Percentiles rank a stretch among this genome's conserved stretches.
phyloP scores from a whole-genome alignment of 495 filamentous ascomycete genomes.

The Penicillium coffeae region DNA sequence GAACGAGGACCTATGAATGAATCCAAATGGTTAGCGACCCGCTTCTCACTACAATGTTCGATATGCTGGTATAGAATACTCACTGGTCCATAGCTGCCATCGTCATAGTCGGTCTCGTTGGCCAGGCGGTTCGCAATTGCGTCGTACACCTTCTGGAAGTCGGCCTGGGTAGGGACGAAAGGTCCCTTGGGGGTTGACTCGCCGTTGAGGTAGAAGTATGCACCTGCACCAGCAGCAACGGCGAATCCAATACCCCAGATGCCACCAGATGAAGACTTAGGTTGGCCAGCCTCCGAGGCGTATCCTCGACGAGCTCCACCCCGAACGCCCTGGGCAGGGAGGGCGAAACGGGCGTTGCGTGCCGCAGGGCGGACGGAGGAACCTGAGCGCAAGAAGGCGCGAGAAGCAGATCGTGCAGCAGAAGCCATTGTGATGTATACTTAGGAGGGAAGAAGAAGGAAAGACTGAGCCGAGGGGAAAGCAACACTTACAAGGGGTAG shows the following conservation, averaged over 20 bases:
- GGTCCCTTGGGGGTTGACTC: conserved; percentile 35
- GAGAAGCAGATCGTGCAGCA: conserved; percentile 48
- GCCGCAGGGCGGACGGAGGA: conserved; percentile 45
- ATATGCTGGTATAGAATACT: conserved; percentile 14
- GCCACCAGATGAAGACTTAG: conserved; percentile 44
- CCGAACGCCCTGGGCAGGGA: conserved; percentile 61
- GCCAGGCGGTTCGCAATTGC: conserved; percentile 74
- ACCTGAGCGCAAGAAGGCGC: conserved; percentile 48
- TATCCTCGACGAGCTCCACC: conserved; percentile 68
- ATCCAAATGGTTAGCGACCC: conserved; percentile 10
- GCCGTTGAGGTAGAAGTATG: conserved; percentile 65
- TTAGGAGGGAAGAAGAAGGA: conserved; percentile 5
- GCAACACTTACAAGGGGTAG: conserved; percentile 6
- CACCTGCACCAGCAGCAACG: conserved; percentile 61
- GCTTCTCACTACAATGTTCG: not conserved
- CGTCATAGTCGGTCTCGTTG: conserved; percentile 92
- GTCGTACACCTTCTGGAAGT: conserved; percentile 96
- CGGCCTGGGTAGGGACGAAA: conserved; percentile 72
- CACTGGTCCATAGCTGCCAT: conserved; percentile 91
- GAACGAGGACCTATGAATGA: conserved; percentile 56
- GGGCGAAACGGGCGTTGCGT: conserved; percentile 54
- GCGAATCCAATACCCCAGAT: conserved; percentile 53
- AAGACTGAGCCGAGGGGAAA: conserved; percentile 11
- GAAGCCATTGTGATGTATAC: conserved; percentile 49
- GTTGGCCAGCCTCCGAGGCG: conserved; percentile 59